A percentile compares a stretch with the other conserved stretches of the same genome.
Evolutionary conservation across 257 asterid species (phyloP).

Genomic region (Oldenlandia corymbosa): DNA sequence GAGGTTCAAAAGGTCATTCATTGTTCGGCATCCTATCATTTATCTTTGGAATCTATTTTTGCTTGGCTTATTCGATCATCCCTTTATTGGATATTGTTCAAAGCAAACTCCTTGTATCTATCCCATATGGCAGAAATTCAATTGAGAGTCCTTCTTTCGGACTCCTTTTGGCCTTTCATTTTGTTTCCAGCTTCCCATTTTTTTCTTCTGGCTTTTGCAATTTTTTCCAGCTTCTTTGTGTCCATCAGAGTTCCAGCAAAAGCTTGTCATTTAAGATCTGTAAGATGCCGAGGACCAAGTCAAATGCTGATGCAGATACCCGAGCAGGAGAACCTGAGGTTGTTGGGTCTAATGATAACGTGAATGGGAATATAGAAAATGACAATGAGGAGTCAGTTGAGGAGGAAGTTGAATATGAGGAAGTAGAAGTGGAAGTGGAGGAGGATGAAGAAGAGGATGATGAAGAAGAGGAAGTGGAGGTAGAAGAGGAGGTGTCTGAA

Average conservation of each 20-base stretch:
- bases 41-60: conserved; percentile 48
- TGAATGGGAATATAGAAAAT: conserved; percentile 52
- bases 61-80: conserved; percentile 46
- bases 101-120: conserved; percentile 61
- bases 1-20: conserved; percentile 45
- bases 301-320: conserved; percentile 49
- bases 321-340: conserved; percentile 51
- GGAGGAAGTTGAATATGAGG: conserved; percentile 90
- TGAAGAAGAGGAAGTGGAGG: conserved; percentile 65
- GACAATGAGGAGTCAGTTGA: conserved; percentile 61
- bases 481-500: conserved; percentile 48
- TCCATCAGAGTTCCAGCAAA: conserved; percentile 68
- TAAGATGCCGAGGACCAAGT: conserved; percentile 85
- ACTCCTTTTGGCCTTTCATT: conserved; percentile 74
- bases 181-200: conserved; percentile 66
- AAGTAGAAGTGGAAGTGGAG: conserved; percentile 79
- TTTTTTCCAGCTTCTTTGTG: conserved; percentile 71
- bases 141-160: conserved; percentile 50
- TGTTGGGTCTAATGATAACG: conserved; percentile 69
- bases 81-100: conserved; percentile 34
- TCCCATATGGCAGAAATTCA: conserved; percentile 65
- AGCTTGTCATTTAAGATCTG: conserved; percentile 48
- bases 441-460: conserved; percentile 41
- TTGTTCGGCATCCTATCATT: conserved; percentile 49
- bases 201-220: conserved; percentile 84